These are phyloP conservation scores for Monosiga brevicollis DNA, from an alignment of 78 protist species.

Conservation along the genomic window DNA sequence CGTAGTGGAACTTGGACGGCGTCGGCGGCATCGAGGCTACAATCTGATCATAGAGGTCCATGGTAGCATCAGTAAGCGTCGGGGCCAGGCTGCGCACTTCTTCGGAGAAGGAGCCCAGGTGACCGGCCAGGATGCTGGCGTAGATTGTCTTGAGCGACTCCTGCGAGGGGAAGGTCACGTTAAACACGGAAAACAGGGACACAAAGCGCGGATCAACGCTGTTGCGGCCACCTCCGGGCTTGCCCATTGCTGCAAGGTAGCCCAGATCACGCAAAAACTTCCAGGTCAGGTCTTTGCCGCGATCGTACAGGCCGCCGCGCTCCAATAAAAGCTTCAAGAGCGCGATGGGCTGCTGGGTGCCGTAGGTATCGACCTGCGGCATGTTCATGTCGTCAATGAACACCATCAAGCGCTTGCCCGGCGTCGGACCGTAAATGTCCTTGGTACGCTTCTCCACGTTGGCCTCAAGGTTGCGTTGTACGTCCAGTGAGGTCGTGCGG, in stretches of 20 bases:
- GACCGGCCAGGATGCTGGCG: constrained; percentile 22
- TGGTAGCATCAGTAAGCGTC: constrained; percentile 45
- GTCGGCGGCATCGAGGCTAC: constrained; percentile 67
- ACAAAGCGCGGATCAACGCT: constrained; percentile 58
- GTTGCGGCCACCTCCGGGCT: constrained; percentile 82
- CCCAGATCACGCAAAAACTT: constrained; percentile 28
- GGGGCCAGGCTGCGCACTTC: background rate
- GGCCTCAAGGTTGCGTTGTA: constrained; percentile 55
- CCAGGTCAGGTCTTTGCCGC: constrained; percentile 30
- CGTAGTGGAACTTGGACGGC: constrained; percentile 86
- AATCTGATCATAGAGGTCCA: constrained; percentile 37
- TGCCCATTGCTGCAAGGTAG: constrained; percentile 70
- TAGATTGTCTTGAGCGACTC: constrained; percentile 42
- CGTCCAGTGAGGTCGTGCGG: constrained; percentile 56
- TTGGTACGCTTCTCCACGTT: constrained; percentile 73
- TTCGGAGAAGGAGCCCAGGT: constrained; percentile 26
- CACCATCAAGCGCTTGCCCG: constrained; percentile 39
- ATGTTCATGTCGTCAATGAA: constrained; percentile 72
- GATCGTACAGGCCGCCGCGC: constrained; percentile 43
- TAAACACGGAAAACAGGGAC: constrained; percentile 40
- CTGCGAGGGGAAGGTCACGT: constrained; percentile 42
- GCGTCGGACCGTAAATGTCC: constrained; percentile 47
- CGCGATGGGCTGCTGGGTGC: constrained; percentile 73
- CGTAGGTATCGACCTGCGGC: constrained; percentile 66
- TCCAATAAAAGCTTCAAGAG: constrained; percentile 50